Evolutionary conservation across 176 grass and related monocot genomes (phyloP).

Genomic region (Cenchrus purpureus): DNA sequence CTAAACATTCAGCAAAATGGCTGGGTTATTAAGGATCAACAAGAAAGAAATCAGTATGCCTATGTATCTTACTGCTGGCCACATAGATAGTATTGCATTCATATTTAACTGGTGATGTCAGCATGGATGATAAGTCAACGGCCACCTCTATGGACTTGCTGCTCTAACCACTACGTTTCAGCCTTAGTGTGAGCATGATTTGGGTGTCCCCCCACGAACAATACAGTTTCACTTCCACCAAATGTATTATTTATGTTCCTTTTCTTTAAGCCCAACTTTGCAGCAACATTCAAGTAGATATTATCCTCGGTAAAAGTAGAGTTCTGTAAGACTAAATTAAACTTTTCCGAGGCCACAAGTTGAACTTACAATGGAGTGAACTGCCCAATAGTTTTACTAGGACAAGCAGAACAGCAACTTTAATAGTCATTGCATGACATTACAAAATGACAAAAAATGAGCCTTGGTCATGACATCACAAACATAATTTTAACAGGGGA

Average conservation of each 20-base stretch:
- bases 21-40: background rate
- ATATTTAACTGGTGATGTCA: background rate
- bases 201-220: background rate
- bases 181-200: background rate
- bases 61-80: background rate
- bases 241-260: background rate
- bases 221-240: background rate
- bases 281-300: background rate
- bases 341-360: background rate
- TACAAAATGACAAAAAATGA: background rate
- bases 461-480: background rate
- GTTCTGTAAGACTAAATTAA: background rate
- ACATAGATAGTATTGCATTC: background rate
- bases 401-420: background rate
- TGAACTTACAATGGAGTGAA: background rate
- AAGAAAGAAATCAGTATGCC: background rate
- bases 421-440: background rate
- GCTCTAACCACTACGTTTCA: background rate
- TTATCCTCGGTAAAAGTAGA: background rate
- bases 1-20: constrained; percentile 9
- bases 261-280: background rate
- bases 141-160: background rate
- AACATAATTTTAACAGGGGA: background rate
- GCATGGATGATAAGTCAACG: background rate
- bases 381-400: background rate